These are phyloP conservation scores for Floccularia luteovirens DNA, from an alignment of 768 basidiomycete genomes.

Conservation along the genomic window DNA sequence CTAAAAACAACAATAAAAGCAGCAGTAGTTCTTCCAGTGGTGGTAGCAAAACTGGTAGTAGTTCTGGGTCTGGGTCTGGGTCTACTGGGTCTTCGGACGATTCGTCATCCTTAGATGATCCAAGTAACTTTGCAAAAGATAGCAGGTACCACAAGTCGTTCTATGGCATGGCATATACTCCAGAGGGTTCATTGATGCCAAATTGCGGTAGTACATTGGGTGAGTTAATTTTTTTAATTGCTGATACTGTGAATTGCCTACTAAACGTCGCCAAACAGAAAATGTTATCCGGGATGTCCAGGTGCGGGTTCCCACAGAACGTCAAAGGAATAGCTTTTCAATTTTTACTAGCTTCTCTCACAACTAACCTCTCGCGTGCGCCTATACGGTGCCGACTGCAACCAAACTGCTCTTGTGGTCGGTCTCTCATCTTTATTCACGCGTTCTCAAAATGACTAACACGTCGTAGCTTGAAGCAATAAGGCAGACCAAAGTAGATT, in stretches of 20 bases:
- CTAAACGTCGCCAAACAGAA: conserved; percentile 20
- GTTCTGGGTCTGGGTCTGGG: conserved; percentile 3
- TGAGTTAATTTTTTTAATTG: conserved; percentile 11
- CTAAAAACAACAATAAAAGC: conserved; percentile 33
- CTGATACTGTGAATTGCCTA: conserved; percentile 1
- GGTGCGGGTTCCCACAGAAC: conserved; percentile 24
- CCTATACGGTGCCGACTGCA: conserved; percentile 84
- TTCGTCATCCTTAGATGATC: too few species aligned
- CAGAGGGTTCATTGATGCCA: conserved; percentile 58
- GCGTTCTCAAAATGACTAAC: conserved; percentile 2
- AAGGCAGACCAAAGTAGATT: conserved; percentile 76
- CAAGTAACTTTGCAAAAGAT: conserved; percentile 67
- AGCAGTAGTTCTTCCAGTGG: conserved; percentile 5
- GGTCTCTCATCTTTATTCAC: conserved; percentile 12
- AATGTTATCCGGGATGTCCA: conserved; percentile 66
- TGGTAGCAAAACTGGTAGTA: not conserved
- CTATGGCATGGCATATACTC: conserved; percentile 86
- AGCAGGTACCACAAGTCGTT: conserved; percentile 59
- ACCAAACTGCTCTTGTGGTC: conserved; percentile 71
- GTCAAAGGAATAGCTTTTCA: conserved; percentile 3
- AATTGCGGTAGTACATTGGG: conserved; percentile 52
- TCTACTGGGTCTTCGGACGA: too few species aligned
- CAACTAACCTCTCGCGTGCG: conserved; percentile 78
- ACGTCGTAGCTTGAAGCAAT: conserved; percentile 80
- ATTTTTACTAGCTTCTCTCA: conserved; percentile 53